Percentiles rank a stretch among this genome's conserved stretches.
These are phyloP conservation scores for Tephrocybe rancida DNA, from an alignment of 768 basidiomycete genomes.

Conservation along the genomic window DNA sequence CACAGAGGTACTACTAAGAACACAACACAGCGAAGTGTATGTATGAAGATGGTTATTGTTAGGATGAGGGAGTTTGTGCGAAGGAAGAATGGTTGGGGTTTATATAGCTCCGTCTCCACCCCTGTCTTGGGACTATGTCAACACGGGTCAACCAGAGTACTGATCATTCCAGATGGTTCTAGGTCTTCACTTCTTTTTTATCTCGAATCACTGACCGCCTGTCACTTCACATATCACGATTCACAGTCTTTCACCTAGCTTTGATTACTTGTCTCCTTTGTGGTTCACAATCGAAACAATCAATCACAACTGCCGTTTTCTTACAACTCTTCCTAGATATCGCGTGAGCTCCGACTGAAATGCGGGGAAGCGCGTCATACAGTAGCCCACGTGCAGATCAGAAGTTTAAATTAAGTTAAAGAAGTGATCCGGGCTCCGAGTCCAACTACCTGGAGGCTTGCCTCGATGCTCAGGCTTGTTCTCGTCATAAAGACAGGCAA, in stretches of 20 bases:
- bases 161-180: conserved; percentile 21
- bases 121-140: conserved; percentile 19
- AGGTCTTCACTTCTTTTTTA: background rate
- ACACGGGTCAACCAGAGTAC: conserved; percentile 18
- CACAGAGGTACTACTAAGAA: background rate
- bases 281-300: background rate
- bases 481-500: too few species aligned
- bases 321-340: background rate
- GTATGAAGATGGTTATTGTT: conserved; percentile 6
- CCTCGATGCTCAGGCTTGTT: too few species aligned
- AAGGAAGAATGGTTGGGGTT: conserved; percentile 8
- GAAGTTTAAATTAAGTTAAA: background rate
- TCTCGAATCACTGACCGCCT: background rate
- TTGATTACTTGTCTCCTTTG: background rate
- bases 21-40: background rate
- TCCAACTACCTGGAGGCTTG: too few species aligned
- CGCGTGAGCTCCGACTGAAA: background rate
- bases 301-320: background rate
- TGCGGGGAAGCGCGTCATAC: conserved; percentile 14
- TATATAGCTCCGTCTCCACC: conserved; percentile 21
- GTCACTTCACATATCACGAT: background rate
- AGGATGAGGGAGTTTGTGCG: background rate
- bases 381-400: conserved; percentile 8
- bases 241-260: background rate
- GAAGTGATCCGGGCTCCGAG: too few species aligned